Evolutionary conservation across 352 stramenopile species (phyloP).

Genomic region (Phytopythium litorale): DNA sequence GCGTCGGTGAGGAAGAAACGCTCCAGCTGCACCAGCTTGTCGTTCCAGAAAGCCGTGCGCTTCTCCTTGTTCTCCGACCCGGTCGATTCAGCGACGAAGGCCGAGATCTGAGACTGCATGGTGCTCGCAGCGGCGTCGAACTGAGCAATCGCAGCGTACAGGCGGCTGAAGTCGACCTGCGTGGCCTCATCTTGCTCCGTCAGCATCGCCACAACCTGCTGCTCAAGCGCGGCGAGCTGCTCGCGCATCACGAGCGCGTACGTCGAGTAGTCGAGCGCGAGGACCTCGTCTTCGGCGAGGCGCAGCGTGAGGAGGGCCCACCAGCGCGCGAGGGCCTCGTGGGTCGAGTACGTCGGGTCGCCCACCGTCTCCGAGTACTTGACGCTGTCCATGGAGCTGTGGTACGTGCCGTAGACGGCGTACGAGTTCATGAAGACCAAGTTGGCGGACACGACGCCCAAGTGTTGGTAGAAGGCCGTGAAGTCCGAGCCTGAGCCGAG

Average conservation of each 20-base stretch:
- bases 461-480: constrained; percentile 67
- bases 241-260: constrained; percentile 26
- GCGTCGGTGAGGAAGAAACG: constrained; percentile 23
- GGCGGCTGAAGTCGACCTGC: constrained; percentile 27
- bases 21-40: constrained; percentile 30
- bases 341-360: constrained; percentile 40
- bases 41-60: constrained; percentile 20
- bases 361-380: constrained; percentile 39
- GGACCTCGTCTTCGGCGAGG: constrained; percentile 28
- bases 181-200: constrained; percentile 1
- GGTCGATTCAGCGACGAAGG: not conserved
- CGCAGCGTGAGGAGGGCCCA: constrained; percentile 36
- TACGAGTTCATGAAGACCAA: constrained; percentile 31
- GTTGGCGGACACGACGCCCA: constrained; percentile 65
- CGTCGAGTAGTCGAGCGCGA: constrained; percentile 29
- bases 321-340: constrained; percentile 26
- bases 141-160: constrained; percentile 35
- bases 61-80: not conserved
- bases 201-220: not conserved
- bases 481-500: constrained; percentile 50
- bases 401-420: constrained; percentile 53
- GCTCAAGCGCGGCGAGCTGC: constrained; percentile 16
- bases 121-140: constrained; percentile 28
- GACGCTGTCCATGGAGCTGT: constrained; percentile 75
- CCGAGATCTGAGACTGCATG: constrained; percentile 20